Evolutionary conservation across 306 rosid genomes (phyloP).

Genomic region (Spatholobus suberectus): DNA sequence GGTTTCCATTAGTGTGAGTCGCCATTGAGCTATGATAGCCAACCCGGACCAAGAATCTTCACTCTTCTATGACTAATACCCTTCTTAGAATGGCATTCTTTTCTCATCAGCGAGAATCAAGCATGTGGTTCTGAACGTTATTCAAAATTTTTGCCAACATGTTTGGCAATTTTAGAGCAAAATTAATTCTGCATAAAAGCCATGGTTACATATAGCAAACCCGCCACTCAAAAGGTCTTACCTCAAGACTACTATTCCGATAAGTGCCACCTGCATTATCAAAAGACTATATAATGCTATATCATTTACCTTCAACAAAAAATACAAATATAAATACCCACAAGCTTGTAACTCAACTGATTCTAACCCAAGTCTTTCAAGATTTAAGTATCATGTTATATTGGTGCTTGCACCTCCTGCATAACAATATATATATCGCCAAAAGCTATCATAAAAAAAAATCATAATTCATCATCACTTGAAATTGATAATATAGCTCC

Average conservation of each 20-base stretch:
- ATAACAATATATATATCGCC: background rate
- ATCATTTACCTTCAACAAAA: no score
- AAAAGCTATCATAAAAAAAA: background rate
- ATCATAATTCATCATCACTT: background rate
- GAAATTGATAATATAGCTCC: background rate
- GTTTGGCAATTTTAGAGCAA: no score
- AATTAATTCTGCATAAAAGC: background rate
- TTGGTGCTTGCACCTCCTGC: background rate
- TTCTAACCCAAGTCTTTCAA: background rate
- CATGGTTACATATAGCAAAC: background rate
- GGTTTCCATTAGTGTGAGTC: background rate
- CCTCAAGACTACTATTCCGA: no score
- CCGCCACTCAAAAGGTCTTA: no score
- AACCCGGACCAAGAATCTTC: background rate
- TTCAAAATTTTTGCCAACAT: no score
- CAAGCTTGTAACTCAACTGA: background rate
- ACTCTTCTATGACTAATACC: background rate
- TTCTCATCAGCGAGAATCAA: no score
- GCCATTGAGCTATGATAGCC: background rate
- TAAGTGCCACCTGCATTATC: no score
- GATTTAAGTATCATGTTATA: background rate
- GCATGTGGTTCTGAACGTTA: no score
- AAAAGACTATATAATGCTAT: no score
- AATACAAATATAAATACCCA: background rate
- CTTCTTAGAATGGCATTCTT: no score